These are phyloP conservation scores for Pseudocercospora fuligena DNA, from an alignment of 2,329 filamentous ascomycete genomes.

Conservation along the genomic window DNA sequence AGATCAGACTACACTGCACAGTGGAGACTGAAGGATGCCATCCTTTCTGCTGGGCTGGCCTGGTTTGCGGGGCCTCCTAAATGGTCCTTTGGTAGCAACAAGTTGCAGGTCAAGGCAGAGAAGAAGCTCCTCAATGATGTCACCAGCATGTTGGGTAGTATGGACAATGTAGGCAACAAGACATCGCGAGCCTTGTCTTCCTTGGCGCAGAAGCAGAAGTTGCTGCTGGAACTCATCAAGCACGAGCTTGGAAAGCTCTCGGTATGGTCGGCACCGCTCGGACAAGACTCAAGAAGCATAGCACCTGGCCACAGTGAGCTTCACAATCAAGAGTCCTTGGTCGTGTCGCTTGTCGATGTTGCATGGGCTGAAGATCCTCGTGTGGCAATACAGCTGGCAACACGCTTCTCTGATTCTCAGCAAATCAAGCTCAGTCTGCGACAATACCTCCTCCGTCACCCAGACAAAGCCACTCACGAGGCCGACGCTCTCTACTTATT, in stretches of 20 bases:
- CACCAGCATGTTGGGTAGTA: slow-evolving; percentile 65
- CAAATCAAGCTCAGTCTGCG: slow-evolving; percentile 77
- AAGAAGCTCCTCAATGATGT: slow-evolving; percentile 80
- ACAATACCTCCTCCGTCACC: slow-evolving; percentile 78
- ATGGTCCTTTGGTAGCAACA: slow-evolving; percentile 96
- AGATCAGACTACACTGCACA: slow-evolving; percentile 66
- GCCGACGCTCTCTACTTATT: slow-evolving; percentile 83
- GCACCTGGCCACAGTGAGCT: slow-evolving; percentile 38
- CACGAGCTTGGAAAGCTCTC: slow-evolving; percentile 82
- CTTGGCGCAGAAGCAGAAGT: slow-evolving; percentile 76
- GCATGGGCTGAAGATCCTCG: slow-evolving; percentile 87
- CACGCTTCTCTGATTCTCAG: slow-evolving; percentile 73
- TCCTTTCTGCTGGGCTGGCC: slow-evolving; percentile 80
- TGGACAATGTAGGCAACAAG: slow-evolving; percentile 63
- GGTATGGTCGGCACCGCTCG: slow-evolving; percentile 88
- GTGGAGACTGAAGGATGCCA: slow-evolving; percentile 86
- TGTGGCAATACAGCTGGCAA: slow-evolving; percentile 82
- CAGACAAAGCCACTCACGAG: slow-evolving; percentile 79
- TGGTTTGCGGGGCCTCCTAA: slow-evolving; percentile 85
- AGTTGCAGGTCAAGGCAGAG: slow-evolving; percentile 91
- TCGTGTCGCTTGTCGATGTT: slow-evolving; percentile 67
- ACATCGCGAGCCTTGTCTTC: slow-evolving; percentile 62
- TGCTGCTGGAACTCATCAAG: slow-evolving; percentile 79
- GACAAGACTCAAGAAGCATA: slow-evolving; percentile 56
- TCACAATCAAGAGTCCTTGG: slow-evolving; percentile 47